These are phyloP conservation scores for Hypoxylon fuscum DNA, from an alignment of 495 filamentous ascomycete genomes.

Conservation along the genomic window DNA sequence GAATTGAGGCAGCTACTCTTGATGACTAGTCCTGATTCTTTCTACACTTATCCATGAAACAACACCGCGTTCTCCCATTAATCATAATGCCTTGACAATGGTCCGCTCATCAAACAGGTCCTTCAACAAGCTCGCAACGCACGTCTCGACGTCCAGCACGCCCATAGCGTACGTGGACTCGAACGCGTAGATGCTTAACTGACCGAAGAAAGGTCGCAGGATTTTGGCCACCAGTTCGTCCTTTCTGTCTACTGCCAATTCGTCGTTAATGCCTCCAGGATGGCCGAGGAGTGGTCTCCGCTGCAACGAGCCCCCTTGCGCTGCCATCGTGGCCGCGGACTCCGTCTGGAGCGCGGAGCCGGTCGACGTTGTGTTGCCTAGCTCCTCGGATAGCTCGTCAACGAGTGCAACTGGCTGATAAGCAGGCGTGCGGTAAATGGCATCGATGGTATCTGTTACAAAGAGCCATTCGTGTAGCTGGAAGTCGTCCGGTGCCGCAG, in stretches of 20 bases:
- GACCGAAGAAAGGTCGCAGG: slow-evolving; percentile 86
- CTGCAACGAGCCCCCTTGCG: slow-evolving; percentile 14
- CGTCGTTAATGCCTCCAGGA: slow-evolving; percentile 58
- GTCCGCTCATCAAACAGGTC: slow-evolving; percentile 86
- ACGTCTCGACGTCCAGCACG: slow-evolving; percentile 71
- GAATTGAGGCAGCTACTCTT: background rate
- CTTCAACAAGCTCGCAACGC: slow-evolving; percentile 70
- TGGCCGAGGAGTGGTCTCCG: slow-evolving; percentile 58
- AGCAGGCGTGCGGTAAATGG: slow-evolving; percentile 82
- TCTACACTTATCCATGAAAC: background rate
- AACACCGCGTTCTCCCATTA: background rate
- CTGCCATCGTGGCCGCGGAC: slow-evolving; percentile 40
- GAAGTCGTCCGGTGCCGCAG: slow-evolving; percentile 92
- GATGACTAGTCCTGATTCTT: background rate
- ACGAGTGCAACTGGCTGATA: slow-evolving; percentile 80
- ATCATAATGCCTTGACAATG: slow-evolving; percentile 63
- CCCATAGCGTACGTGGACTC: slow-evolving; percentile 91
- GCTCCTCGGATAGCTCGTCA: slow-evolving; percentile 84
- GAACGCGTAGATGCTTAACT: slow-evolving; percentile 90
- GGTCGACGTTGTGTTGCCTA: slow-evolving; percentile 60
- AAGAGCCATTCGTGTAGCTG: slow-evolving; percentile 97
- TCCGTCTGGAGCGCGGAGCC: slow-evolving; percentile 38
- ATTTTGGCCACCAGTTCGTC: slow-evolving; percentile 79
- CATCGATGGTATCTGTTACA: slow-evolving; percentile 95
- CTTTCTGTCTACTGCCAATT: slow-evolving; percentile 61